These are phyloP conservation scores for Trametes meyenii DNA, from an alignment of 768 basidiomycete species.

Conservation along the genomic window DNA sequence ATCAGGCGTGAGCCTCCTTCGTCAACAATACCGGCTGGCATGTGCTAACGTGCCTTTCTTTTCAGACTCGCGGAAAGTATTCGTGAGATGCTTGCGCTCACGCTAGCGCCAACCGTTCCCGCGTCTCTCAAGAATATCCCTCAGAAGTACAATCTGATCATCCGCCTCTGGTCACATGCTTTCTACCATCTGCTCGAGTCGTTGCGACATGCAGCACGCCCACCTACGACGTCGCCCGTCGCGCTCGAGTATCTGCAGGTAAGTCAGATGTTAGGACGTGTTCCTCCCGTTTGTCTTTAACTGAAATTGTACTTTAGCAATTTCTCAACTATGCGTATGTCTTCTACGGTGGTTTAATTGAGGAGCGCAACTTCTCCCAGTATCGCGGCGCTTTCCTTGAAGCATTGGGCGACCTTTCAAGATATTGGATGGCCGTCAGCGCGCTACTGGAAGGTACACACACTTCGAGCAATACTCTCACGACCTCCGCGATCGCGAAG, in stretches of 20 bases:
- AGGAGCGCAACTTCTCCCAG: conserved; percentile 67
- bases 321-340: conserved; percentile 95
- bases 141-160: conserved; percentile 93
- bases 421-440: conserved; percentile 97
- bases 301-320: conserved; percentile 43
- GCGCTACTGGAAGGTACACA: conserved; percentile 66
- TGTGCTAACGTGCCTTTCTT: not conserved
- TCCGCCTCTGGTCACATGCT: conserved; percentile 87
- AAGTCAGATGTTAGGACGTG: not conserved
- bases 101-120: conserved; percentile 85
- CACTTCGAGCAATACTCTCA: conserved; percentile 44
- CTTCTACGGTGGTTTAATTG: conserved; percentile 88
- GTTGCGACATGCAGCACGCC: conserved; percentile 66
- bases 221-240: conserved; percentile 61
- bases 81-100: conserved; percentile 84
- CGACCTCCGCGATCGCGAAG: conserved; percentile 49
- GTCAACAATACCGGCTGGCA: conserved; percentile 5
- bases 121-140: conserved; percentile 89
- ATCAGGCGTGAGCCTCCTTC: conserved; percentile 72
- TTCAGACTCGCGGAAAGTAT: conserved; percentile 86
- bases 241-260: conserved; percentile 87
- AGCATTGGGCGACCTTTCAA: conserved; percentile 92
- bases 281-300: not conserved
- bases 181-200: conserved; percentile 92
- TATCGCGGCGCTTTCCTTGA: conserved; percentile 93